phyloP scores from a whole-genome alignment of 805 yeast species.

The Cyberlindnera sargentensis region DNA sequence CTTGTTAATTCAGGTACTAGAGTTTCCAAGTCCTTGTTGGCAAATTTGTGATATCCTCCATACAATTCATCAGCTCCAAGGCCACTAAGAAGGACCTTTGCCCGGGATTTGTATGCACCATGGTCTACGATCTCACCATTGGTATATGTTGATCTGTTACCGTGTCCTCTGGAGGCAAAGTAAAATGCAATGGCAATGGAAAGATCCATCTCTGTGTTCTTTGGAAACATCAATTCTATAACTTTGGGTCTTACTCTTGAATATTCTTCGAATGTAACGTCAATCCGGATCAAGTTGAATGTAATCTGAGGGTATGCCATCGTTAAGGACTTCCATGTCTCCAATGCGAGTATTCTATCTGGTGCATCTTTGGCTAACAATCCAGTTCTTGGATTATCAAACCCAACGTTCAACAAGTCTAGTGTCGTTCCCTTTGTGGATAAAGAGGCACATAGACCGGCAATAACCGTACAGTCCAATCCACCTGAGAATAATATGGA shows the following conservation, averaged over 20 bases:
- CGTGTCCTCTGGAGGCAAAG: conserved; percentile 69
- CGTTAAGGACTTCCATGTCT: conserved; percentile 50
- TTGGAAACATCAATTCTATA: conserved; percentile 67
- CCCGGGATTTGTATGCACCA: conserved; percentile 37
- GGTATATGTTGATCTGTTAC: conserved; percentile 18
- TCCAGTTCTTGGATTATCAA: conserved; percentile 79
- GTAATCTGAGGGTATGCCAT: conserved; percentile 32
- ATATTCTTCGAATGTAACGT: conserved; percentile 69
- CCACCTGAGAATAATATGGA: conserved; percentile 91
- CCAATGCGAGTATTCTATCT: conserved; percentile 69
- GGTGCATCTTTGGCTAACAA: conserved; percentile 63
- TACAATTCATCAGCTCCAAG: conserved; percentile 95
- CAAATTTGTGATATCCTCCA: conserved; percentile 93
- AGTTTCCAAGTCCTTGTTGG: conserved; percentile 32
- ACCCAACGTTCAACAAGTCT: conserved; percentile 88
- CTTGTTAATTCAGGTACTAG: conserved; percentile 53
- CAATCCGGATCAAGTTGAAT: conserved; percentile 54
- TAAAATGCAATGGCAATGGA: conserved; percentile 94
- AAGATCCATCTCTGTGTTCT: conserved; percentile 88
- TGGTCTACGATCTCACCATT: conserved; percentile 10
- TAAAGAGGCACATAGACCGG: conserved; percentile 40
- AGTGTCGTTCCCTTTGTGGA: conserved; percentile 31
- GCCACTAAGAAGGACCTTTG: conserved; percentile 80
- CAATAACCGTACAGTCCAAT: conserved; percentile 80
- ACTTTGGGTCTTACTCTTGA: conserved; percentile 44